Percentiles rank a stretch among this genome's conserved stretches.
Conservation (phyloP, 2,329 filamentous ascomycete genomes). For the Diaporthe citri region DNA sequence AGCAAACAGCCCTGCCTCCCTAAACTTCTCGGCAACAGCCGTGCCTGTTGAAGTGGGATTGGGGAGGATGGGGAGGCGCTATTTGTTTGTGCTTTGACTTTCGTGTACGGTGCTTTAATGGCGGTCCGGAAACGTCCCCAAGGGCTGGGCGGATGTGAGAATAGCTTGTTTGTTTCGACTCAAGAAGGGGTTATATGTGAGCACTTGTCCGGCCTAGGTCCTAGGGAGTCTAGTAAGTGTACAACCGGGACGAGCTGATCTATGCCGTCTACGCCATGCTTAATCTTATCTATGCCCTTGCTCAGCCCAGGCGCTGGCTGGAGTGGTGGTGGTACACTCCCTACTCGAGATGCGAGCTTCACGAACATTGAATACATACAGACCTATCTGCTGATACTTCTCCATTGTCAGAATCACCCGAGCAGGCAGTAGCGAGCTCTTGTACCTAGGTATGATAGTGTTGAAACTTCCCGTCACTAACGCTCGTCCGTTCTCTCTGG, state of each 20-base stretch:
- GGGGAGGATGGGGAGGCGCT: neutral
- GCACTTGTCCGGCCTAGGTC: neutral
- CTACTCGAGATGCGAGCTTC: neutral
- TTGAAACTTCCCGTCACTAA: neutral
- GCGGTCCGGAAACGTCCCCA: neutral
- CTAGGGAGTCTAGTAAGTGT: neutral
- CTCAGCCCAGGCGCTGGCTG: neutral
- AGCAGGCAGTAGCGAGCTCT: neutral
- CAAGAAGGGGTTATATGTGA: neutral
- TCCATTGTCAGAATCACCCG: neutral
- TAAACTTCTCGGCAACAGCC: conserved; percentile 13
- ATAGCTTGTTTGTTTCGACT: neutral
- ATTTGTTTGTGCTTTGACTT: neutral
- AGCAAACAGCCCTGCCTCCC: conserved; percentile 8
- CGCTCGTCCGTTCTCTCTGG: neutral
- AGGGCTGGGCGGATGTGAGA: neutral
- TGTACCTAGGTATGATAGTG: neutral
- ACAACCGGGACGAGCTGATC: neutral
- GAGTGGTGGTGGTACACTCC: neutral
- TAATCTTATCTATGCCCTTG: neutral
- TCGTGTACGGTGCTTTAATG: neutral
- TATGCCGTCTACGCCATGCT: neutral
- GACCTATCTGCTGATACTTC: neutral
- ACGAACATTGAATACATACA: neutral
- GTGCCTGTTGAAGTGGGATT: neutral